Conservation (phyloP, 1,284 basidiomycete genomes). For the Melampsora americana region DNA sequence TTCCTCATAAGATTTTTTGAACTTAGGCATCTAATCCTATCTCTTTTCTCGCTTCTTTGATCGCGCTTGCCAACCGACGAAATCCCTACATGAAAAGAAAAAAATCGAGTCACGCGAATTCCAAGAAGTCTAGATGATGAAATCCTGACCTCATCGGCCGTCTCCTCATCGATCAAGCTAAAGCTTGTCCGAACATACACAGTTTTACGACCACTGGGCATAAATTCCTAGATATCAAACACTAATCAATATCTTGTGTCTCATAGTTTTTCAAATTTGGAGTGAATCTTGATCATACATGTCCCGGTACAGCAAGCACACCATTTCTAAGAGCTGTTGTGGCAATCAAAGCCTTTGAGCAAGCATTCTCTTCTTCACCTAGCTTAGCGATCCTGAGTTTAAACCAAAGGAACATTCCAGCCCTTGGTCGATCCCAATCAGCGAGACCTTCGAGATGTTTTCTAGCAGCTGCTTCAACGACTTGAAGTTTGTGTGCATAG, state of each 20-base stretch:
- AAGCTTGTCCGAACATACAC: constrained; percentile 76
- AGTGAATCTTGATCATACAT: constrained; percentile 53
- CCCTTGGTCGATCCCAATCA: constrained; percentile 78
- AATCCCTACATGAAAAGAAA: constrained; percentile 59
- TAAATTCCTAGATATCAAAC: constrained; percentile 58
- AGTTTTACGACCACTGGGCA: constrained; percentile 66
- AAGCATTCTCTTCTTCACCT: constrained; percentile 58
- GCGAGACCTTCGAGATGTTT: constrained; percentile 72
- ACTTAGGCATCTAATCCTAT: constrained; percentile 18
- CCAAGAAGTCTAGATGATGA: background rate
- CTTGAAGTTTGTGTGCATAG: constrained; percentile 72
- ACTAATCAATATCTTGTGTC: constrained; percentile 1
- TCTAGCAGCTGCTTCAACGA: constrained; percentile 72
- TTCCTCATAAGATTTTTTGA: background rate
- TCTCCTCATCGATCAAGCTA: constrained; percentile 67
- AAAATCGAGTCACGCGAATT: background rate
- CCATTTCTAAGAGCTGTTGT: constrained; percentile 74
- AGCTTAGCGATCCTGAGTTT: constrained; percentile 45
- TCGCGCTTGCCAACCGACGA: constrained; percentile 64
- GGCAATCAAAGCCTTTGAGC: constrained; percentile 73
- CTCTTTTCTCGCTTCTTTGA: constrained; percentile 56
- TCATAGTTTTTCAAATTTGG: constrained; percentile 54
- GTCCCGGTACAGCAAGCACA: constrained; percentile 75
- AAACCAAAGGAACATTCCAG: constrained; percentile 62
- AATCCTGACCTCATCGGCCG: constrained; percentile 62